Base-by-base conservation (phyloP, 257 asterid species). In the Forsythia viridissima region DNA sequence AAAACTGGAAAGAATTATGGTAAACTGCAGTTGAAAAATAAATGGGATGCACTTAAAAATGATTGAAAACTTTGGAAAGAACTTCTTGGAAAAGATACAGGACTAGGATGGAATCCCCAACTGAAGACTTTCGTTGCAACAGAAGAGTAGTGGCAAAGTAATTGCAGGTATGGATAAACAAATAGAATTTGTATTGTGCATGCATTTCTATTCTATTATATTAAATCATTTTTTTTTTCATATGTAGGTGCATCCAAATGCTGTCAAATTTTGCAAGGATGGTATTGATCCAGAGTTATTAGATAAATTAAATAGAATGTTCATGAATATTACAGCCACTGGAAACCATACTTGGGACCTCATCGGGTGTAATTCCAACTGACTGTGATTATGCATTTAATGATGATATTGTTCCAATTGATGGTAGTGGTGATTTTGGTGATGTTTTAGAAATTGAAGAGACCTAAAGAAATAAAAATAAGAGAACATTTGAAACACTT, bases 21-120 rank as follows among this genome's bases (percentile, higher is more conserved):
- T 46, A 46, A 46, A 46, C 5, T 8, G 3, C 55, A 37, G n/a
- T 46, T 46, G 20, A 46, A 72, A 44, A 72, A 46, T 11, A 72
- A 72, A 36, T 72, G 71, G 76, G 67, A 48, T 72, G 21, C 65
- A 8, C n/a, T 72, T 57, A 72, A 72, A 44, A 46, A 44, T 42
- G 42, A 72, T 2, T 24, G 76, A 66, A 20, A 36, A 72, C 37
- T 44, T 6, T 72, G 65, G 76, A 72, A 72, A 39, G 6, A 41
- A 8, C 59, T 72, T 24, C 24, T 24, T 24, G 24, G 24, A 24
- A 24, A 24, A 24, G 24, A 24, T 30, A 72, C 67, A 7, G 41
- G 39, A 42, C 38, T 72, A 43, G 76, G 76, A 1, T 46, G 76
- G 76, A 59, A 72, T 72, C 38, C 76, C 34, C 12, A 2, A 30